Evolutionary conservation across 208 protist species (phyloP), one percentile per base, ranked within the genome.

Genomic region (Wallacemonas rigidus): DNA sequence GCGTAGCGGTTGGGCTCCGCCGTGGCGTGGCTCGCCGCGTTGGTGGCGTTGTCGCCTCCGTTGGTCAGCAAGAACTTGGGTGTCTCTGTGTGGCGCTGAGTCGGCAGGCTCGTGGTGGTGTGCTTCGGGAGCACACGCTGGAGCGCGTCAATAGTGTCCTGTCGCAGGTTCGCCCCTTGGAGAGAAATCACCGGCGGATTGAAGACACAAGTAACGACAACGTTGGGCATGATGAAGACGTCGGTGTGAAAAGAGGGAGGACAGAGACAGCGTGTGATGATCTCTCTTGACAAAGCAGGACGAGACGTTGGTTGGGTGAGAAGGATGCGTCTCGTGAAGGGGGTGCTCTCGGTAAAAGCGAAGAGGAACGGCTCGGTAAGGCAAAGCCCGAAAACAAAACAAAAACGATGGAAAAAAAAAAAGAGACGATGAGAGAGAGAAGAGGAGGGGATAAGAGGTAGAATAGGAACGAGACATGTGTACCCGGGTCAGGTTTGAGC

Each of bases 131-230:
- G 78, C 1, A 76, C 68, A 15, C 70, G 67, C 78, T 95, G 83
- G 51, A 95, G 80, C 14, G 75, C 75, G n/a, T 92, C 78, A 43
- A 95, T 79, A 1, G 88, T 92, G 72, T 93, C 90, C 67, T 93
- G 86, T 38, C 87, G 86, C 11, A 95, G 82, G 65, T 75, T 88
- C 14, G 85, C 79, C 47, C 90, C 90, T 45, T 88, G 77, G 45
- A 95, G 83, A 39, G 80, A 77, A 57, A 96, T 56, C 9, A 77
- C 54, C 0, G 91, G 91, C 8, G 91, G 91, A 74, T 96, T 94
- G 75, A 94, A 96, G 68, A 76, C 79, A 75, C 85, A 91, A 50
- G 77, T 92, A 15, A 96, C 86, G 67, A 93, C 77, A 40, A 96
- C 82, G 80, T 94, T 90, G 50, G 91, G 91, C 91, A 96, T 95